phyloP scores from a whole-genome alignment of 2,329 filamentous ascomycete genomes.

The Diaporthe sp. region DNA sequence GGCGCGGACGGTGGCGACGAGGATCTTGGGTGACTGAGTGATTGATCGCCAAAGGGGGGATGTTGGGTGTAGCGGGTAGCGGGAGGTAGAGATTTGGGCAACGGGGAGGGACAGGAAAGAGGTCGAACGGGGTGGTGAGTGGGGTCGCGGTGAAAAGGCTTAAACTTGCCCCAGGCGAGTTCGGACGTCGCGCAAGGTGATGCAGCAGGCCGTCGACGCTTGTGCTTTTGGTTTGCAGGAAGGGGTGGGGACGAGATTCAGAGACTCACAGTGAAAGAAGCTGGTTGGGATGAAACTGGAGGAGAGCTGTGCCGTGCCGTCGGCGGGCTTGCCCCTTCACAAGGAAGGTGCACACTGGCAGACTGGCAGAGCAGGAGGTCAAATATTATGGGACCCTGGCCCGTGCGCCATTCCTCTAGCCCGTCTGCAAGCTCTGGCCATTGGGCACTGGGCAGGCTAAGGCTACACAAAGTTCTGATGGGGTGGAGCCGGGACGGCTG shows the following conservation, averaged over 20 bases:
- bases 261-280: constrained; percentile 33
- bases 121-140: background rate
- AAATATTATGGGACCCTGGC: constrained; percentile 24
- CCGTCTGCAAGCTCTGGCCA: background rate
- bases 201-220: constrained; percentile 19
- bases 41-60: constrained; percentile 29
- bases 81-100: constrained; percentile 22
- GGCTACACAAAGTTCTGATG: constrained; percentile 30
- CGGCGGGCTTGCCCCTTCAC: constrained; percentile 23
- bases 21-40: constrained; percentile 23
- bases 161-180: constrained; percentile 25
- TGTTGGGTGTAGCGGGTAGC: constrained; percentile 14
- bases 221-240: constrained; percentile 24
- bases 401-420: constrained; percentile 17
- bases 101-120: background rate
- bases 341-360: constrained; percentile 1
- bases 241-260: constrained; percentile 11
- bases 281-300: constrained; percentile 36
- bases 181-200: constrained; percentile 19
- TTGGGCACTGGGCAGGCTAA: constrained; percentile 3
- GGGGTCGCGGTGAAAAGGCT: constrained; percentile 16
- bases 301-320: constrained; percentile 29
- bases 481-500: constrained; percentile 17
- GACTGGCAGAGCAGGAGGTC: constrained; percentile 27
- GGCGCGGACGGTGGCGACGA: constrained; percentile 4